Evolutionary conservation across 2,329 filamentous ascomycete genomes (phyloP).

Genomic region (Pseudogymnoascus sp.): DNA sequence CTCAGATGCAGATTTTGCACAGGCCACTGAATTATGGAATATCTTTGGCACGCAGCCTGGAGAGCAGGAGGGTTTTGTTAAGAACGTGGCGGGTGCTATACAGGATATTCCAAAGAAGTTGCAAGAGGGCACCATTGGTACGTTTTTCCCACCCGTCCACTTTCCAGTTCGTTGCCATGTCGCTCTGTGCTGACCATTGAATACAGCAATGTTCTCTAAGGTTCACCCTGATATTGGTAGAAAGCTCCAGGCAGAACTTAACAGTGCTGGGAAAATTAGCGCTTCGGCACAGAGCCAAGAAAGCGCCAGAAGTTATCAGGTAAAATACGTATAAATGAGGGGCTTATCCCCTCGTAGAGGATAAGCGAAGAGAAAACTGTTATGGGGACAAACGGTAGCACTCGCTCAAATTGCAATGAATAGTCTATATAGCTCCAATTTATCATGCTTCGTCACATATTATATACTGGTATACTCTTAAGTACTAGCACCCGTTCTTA

Average conservation of each 20-base stretch:
- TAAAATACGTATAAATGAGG: neutral
- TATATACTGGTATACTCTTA: too few relatives aligned
- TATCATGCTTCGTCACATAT: neutral
- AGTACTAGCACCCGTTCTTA: too few relatives aligned
- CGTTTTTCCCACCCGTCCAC: conserved; percentile 26
- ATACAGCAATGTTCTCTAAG: neutral
- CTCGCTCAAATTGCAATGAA: neutral
- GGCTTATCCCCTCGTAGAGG: neutral
- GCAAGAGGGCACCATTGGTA: neutral
- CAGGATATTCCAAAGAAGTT: neutral
- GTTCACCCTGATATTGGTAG: neutral
- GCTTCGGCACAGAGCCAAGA: neutral
- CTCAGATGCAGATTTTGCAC: conserved; percentile 43
- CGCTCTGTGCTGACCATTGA: neutral
- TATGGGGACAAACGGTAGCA: neutral
- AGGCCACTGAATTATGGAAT: conserved; percentile 42
- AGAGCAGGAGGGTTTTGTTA: conserved; percentile 16
- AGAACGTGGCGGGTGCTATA: conserved; percentile 27
- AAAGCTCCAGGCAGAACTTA: neutral
- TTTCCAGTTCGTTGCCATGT: neutral
- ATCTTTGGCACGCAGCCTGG: conserved; percentile 28
- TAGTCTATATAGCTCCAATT: neutral
- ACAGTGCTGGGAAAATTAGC: neutral
- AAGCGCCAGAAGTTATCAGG: neutral
- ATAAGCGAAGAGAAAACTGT: neutral